Base-by-base conservation (phyloP, 2,329 filamentous ascomycete species). In the Curvularia spicifera region DNA sequence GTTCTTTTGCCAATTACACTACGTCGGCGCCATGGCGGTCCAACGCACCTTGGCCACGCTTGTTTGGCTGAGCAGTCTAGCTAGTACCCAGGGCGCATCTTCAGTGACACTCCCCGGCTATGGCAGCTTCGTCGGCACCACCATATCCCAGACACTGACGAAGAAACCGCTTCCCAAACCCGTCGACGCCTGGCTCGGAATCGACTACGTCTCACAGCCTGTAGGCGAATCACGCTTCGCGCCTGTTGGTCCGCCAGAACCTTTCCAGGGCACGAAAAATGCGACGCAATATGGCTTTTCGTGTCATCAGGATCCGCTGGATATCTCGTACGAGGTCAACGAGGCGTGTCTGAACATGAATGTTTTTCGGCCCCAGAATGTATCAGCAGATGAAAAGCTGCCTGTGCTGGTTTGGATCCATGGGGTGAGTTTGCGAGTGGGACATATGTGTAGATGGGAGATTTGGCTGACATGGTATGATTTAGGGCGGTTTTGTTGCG, bases 131-230 rank as follows among this genome's bases (percentile, higher is more conserved):
- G 52, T 65, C 24, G 78, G 78, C 15, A 79, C 70, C 1, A 66
- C 69, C 6, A 57, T 79, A 49, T 73, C 72, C 28, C 62, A 70
- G 28, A 78, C 75, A 1, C 51, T 78, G 35, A 79, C 71, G 29
- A 75, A 76, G 47, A 68, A 72, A 18, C 53, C 69, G 8, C 68
- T 80, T 0, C 68, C 74, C 5, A 63, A 60, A 3, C 42, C 72
- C 0, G 77, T 82, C 2, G 78, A 82, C 43, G 79, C 80, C 3
- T 82, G 80, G 80, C 71, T 82, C 1, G 80, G 80, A 0, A 79
- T 82, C 28, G 79, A 81, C 63, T 82, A 81, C 43, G 73, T 80
- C 0, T 76, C 78, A 0, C 72, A 71, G 44, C 69, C 69, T 9
- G 45, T 74, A 0, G 79, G 78, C 2, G 71, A 76, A 0, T 53